A percentile compares a stretch with the other conserved stretches of the same genome.
Evolutionary conservation across 768 basidiomycete species (phyloP).

Genomic region (Daedalea quercina): DNA sequence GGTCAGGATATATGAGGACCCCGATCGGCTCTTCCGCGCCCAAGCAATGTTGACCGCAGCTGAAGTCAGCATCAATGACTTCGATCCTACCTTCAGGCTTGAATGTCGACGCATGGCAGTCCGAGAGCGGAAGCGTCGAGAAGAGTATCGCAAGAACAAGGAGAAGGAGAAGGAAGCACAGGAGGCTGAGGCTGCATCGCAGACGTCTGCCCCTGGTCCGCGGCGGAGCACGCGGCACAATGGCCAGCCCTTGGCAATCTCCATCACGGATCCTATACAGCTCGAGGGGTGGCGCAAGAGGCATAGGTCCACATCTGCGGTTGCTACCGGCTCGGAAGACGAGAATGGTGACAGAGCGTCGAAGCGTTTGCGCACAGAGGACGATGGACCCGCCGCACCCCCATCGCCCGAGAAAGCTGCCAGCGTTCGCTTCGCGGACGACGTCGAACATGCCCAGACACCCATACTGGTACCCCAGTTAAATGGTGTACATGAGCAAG

Average conservation of each 20-base stretch:
- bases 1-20: constrained; percentile 51
- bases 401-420: constrained; percentile 27
- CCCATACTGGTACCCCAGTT: constrained; percentile 6
- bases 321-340: constrained; percentile 44
- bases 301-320: constrained; percentile 52
- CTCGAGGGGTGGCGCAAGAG: constrained; percentile 74
- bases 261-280: constrained; percentile 57
- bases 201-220: constrained; percentile 39
- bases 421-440: constrained; percentile 46
- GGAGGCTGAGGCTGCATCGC: constrained; percentile 8
- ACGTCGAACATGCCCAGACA: constrained; percentile 11
- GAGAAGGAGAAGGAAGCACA: constrained; percentile 25
- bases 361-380: constrained; percentile 45
- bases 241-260: constrained; percentile 63
- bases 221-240: constrained; percentile 70
- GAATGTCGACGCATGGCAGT: constrained; percentile 89
- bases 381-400: constrained; percentile 40
- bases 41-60: constrained; percentile 86
- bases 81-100: constrained; percentile 66
- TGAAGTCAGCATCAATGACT: constrained; percentile 80
- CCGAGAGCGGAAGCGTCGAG: constrained; percentile 61
- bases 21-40: constrained; percentile 72
- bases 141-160: constrained; percentile 32
- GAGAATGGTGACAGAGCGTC: constrained; percentile 44
- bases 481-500: neutral